phyloP scores from a whole-genome alignment of 2,329 filamentous ascomycete species.

The Xylogone sp. region DNA sequence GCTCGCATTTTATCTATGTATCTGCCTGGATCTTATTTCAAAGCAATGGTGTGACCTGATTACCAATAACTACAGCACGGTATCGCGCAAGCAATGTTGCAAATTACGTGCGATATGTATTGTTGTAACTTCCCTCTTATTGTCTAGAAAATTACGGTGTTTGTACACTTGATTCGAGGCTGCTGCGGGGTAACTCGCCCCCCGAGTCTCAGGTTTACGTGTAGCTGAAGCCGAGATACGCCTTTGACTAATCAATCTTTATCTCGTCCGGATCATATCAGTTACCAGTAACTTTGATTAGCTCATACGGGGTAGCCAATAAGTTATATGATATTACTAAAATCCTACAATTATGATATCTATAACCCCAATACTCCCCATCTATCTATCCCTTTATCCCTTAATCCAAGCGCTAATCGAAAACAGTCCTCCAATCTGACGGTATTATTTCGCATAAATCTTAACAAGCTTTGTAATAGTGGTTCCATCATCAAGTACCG shows the following conservation, averaged over 20 bases:
- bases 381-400: too few species aligned
- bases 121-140: too few species aligned
- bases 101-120: conserved; percentile 4
- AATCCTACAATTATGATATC: too few species aligned
- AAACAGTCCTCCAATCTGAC: neutral
- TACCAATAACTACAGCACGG: neutral
- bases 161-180: neutral
- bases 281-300: too few species aligned
- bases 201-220: neutral
- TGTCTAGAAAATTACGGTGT: too few species aligned
- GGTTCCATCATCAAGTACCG: conserved; percentile 62
- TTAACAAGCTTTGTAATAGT: conserved; percentile 55
- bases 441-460: conserved; percentile 12
- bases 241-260: neutral
- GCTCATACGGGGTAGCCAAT: neutral
- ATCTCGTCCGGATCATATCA: too few species aligned
- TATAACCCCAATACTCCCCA: too few species aligned
- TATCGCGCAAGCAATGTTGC: conserved; percentile 1
- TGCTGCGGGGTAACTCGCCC: neutral
- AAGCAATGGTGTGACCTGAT: neutral
- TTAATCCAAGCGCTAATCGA: too few species aligned
- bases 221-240: neutral
- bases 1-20: neutral
- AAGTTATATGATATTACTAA: neutral
- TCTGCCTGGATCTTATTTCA: neutral